Base-by-base conservation (phyloP, 2,329 filamentous ascomycete genomes). In the Colletotrichum tamarilloi region DNA sequence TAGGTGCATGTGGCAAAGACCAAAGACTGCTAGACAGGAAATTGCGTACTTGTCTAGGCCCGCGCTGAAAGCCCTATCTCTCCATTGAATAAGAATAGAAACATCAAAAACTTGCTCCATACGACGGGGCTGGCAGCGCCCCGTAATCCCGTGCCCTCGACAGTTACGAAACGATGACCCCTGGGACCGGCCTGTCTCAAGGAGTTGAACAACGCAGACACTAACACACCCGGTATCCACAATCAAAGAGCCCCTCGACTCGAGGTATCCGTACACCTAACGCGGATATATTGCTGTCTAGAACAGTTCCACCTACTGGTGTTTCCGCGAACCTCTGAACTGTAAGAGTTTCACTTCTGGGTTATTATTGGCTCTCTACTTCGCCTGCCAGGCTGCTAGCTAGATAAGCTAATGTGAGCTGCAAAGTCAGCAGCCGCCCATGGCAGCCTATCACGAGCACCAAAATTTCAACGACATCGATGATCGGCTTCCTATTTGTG, bases 161-260 rank as follows among this genome's bases (percentile, higher is more conserved):
- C 57, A 72, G 52, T 63, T 65, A 19, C 68, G 64, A 72, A 68
- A 72, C 68, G 24, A 52, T n/a, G 9, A 62, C 68, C 63, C 63
- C 57, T 49, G 42, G 49, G 62, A 26, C 28, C 57, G n/a, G 58
- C 12, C 35, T 63, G 68, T 72, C 68, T 72, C 68, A 72, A 63
- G 68, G 68, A 68, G 60, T n/a, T 66, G 42, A 49, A 52, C 60
- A 53, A 53, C 60, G 30, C 60, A 53, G 60, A 42, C 38, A 42
- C 38, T 42, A 42, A 52, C 22, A 52, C 22, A 32, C 24, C 42
- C 32, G 14, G 11, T n/a, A 30, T 46, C 63, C 63, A 46, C 32
- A 38, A 28, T 5, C n/a, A 30, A 26, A 16, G 32, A 22, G 16
- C 60, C 30, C 42, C 42, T 42, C n/a, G 38, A 53, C 7, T 16